Evolutionary conservation across 2,329 filamentous ascomycete genomes (phyloP), one percentile per base, ranked within the genome.

Genomic region (Rutstroemia sp.): DNA sequence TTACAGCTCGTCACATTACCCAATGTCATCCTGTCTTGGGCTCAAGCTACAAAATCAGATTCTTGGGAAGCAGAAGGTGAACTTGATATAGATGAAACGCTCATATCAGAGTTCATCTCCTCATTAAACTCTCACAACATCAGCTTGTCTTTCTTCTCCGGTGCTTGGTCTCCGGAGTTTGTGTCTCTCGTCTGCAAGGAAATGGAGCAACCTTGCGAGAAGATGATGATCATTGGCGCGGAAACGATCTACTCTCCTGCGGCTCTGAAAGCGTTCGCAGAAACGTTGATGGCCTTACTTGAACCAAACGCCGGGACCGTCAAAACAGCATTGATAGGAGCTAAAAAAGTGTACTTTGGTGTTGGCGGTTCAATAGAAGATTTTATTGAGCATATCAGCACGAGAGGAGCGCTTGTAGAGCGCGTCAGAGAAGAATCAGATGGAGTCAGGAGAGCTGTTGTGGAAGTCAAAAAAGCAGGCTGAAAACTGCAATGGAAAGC

Each of bases 201-300:
- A 25, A 56, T 63, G 57, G 19, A 51, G n/a, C 42, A 48, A 17
- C 50, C 54, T 21, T 72, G 75, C 0, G 62, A 65, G 0, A 63
- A 70, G 1, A 56, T 65, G 7, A 71, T 88, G 2, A 73, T 92
- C 5, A 73, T 94, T 1, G 89, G 85, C 0, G 87, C 88, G 0
- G 89, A 94, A 71, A 94, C 89, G 0, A 92, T 94, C 46, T 94
- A 94, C 71, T 89, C 85, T 2, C 88, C 87, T 0, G 83, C 84
- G 57, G 85, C 87, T 0, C 77, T 91, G 21, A 73, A 75, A 38
- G 78, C 82, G 0, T 94, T 92, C 67, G 81, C 84, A 0, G 80
- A 86, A 41, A 83, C 84, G 4, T 73, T 91, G 12, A 76, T 86
- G 44, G 73, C 73, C 4, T 72, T 89, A 16, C 72, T 91, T 46